Percentiles rank a stretch among this genome's conserved stretches.
Evolutionary conservation across 2,329 filamentous ascomycete genomes (phyloP).

Genomic region (Rasamsonia emersonii): DNA sequence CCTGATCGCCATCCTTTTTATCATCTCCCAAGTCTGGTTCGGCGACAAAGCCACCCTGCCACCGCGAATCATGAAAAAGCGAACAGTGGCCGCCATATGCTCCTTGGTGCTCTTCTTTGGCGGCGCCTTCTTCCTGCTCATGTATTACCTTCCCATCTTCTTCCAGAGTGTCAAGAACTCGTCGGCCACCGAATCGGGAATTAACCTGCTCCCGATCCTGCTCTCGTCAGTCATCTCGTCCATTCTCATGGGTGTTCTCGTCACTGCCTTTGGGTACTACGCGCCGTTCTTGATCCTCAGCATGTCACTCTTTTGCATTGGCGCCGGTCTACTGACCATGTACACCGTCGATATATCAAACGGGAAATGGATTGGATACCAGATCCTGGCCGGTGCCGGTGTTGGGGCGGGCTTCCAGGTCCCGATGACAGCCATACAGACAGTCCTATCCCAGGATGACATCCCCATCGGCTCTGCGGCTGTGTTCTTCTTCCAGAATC

Average conservation of each 20-base stretch:
- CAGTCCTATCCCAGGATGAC: conserved; percentile 16
- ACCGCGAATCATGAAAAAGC: conserved; percentile 29
- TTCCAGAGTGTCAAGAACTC: conserved; percentile 34
- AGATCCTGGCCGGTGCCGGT: conserved; percentile 20
- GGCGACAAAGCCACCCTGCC: conserved; percentile 35
- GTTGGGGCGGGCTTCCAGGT: conserved; percentile 16
- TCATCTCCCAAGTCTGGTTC: conserved; percentile 26
- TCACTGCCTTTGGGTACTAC: conserved; percentile 18
- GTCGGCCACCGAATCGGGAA: conserved; percentile 27
- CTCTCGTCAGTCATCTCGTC: conserved; percentile 21
- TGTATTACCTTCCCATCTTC: conserved; percentile 43
- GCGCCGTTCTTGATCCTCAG: conserved; percentile 19
- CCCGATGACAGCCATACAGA: conserved; percentile 17
- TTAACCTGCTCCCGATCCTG: conserved; percentile 36
- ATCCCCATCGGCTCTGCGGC: conserved; percentile 18
- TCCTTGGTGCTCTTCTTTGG: conserved; percentile 29
- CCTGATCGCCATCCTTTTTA: conserved; percentile 28
- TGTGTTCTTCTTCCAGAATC: conserved; percentile 21
- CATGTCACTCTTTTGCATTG: conserved; percentile 13
- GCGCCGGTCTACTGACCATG: conserved; percentile 12
- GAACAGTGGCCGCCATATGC: conserved; percentile 25
- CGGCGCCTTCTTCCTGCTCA: conserved; percentile 27
- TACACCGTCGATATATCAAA: conserved; percentile 11
- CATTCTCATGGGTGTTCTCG: conserved; percentile 17
- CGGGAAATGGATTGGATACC: conserved; percentile 23